Evolutionary conservation across 2,329 filamentous ascomycete species (phyloP), one percentile per base, ranked within the genome.

Genomic region (Fusarium sp.): DNA sequence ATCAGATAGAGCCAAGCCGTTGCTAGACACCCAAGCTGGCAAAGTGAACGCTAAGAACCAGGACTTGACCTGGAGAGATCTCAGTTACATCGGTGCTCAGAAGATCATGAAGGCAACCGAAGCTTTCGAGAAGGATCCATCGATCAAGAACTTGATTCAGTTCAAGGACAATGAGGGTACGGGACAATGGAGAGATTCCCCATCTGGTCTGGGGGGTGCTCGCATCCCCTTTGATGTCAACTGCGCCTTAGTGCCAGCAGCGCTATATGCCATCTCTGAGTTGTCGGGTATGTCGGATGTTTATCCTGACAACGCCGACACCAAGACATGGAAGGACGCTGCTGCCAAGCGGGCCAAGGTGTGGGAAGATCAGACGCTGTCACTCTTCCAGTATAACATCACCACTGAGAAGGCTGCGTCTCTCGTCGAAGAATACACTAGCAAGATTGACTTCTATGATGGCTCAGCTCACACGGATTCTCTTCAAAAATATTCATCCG

Each of bases 161-260:
- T 83, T 93, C 0, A 89, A 89, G 67, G 76, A 86, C 0, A 85
- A 82, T 8, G 80, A 91, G 69, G 71, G 85, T 1, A 89, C 91
- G 0, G 91, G 91, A 0, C 82, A 93, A 77, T 93, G 90, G 91
- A 85, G 91, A 57, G 91, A 93, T 71, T 90, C 87, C 18, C 85
- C 82, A 1, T 88, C 87, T 59, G 90, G 91, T 16, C 78, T 92
- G 16, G 91, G 89, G 2, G 89, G 89, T 37, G 90, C 89, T 2
- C 85, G 88, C 0, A 89, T 91, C n/a, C 90, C 91, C 0, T 92
- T 90, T 76, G 87, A 92, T 70, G 90, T 92, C 27, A 93, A 92
- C 74, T 89, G 89, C 0, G 90, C 89, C 1, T 83, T 93, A 0
- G 88, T 88, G 0, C 91, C 91, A 0, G 90, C 91, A 2, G 90